Percentiles rank a stretch among this genome's conserved stretches.
Evolutionary conservation across 148 eudicot species (phyloP).

Genomic region (Fagopyrum esculentum): DNA sequence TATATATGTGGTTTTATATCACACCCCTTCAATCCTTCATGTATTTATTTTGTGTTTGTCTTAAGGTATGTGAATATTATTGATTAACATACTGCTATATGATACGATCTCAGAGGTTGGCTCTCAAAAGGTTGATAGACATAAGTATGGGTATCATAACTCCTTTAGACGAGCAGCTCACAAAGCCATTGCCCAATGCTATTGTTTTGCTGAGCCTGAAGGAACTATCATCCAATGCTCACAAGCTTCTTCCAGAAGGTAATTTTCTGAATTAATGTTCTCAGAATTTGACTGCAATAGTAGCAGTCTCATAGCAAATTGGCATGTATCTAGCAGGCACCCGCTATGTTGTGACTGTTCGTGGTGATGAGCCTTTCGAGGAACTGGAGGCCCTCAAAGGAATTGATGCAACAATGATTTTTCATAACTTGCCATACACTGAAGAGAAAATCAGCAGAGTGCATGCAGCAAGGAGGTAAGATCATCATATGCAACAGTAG

Average conservation of each 20-base stretch:
- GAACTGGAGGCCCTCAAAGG: constrained; percentile 69
- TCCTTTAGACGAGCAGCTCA: constrained; percentile 86
- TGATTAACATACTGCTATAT: constrained; percentile 21
- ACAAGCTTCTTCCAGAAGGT: constrained; percentile 97
- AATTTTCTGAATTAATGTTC: not conserved
- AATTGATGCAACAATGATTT: constrained; percentile 58
- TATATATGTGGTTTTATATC: not conserved
- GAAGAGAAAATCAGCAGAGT: constrained; percentile 84
- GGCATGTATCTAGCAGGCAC: constrained; percentile 43
- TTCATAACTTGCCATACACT: constrained; percentile 49
- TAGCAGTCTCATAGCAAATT: not conserved
- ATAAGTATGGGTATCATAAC: constrained; percentile 88
- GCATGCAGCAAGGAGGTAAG: constrained; percentile 85
- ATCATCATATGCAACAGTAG: not conserved
- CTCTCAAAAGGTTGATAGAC: constrained; percentile 88
- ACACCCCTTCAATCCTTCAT: not conserved
- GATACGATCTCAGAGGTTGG: constrained; percentile 54
- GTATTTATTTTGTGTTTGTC: not conserved
- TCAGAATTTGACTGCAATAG: not conserved
- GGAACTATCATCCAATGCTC: constrained; percentile 70
- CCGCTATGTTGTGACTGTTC: constrained; percentile 81
- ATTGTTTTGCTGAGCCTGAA: constrained; percentile 73
- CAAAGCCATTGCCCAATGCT: constrained; percentile 90
- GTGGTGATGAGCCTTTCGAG: constrained; percentile 83
- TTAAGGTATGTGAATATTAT: constrained; percentile 5